phyloP scores from a whole-genome alignment of 352 stramenopile genomes.

The Plasmopara halstedii region DNA sequence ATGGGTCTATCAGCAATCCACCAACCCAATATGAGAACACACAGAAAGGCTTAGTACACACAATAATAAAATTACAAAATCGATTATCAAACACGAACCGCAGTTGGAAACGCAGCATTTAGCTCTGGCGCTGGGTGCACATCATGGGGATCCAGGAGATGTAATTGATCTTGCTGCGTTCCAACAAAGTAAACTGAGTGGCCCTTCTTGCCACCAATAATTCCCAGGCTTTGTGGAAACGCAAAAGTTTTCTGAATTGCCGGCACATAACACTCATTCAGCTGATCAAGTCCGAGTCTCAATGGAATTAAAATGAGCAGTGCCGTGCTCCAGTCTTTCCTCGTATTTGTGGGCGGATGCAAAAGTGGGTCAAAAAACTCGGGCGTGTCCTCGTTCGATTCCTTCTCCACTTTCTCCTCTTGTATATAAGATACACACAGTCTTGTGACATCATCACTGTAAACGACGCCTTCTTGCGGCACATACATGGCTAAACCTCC shows the following conservation, averaged over 20 bases:
- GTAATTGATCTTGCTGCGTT: constrained; percentile 70
- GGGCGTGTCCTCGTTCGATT: neutral
- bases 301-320: constrained; percentile 90
- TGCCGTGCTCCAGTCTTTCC: constrained; percentile 74
- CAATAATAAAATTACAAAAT: neutral
- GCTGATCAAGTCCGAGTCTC: constrained; percentile 83
- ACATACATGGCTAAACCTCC: constrained; percentile 63
- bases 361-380: constrained; percentile 83
- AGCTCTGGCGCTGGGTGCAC: constrained; percentile 59
- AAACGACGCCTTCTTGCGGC: constrained; percentile 78
- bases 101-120: constrained; percentile 67
- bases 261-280: constrained; percentile 78
- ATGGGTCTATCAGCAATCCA: constrained; percentile 41
- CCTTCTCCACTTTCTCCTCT: constrained; percentile 9
- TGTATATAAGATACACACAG: constrained; percentile 63
- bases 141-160: constrained; percentile 80
- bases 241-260: constrained; percentile 71
- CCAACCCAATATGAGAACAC: neutral
- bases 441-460: constrained; percentile 64
- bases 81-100: constrained; percentile 22
- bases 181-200: constrained; percentile 96
- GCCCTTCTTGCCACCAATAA: constrained; percentile 91
- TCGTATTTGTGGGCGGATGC: constrained; percentile 46
- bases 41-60: too few species aligned
- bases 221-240: constrained; percentile 90